Conservation (phyloP, 2,329 filamentous ascomycete genomes). For the Diaporthe vexans region DNA sequence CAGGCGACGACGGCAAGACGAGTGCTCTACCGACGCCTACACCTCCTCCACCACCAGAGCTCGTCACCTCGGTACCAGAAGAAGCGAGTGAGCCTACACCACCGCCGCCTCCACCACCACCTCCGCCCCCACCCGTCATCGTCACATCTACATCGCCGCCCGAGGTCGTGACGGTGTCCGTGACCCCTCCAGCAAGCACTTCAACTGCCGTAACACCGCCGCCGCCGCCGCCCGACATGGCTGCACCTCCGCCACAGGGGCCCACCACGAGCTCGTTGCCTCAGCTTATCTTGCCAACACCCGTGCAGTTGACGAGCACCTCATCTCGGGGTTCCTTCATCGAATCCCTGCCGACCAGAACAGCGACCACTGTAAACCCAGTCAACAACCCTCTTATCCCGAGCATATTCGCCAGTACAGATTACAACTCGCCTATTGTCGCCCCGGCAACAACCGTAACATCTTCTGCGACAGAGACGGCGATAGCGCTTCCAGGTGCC, state of each 20-base stretch:
- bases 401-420: constrained; percentile 1
- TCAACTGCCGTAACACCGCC: neutral
- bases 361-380: neutral
- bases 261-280: neutral
- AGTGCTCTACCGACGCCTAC: neutral
- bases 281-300: neutral
- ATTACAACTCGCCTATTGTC: neutral
- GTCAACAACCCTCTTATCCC: constrained; percentile 1
- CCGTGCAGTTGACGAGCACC: neutral
- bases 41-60: neutral
- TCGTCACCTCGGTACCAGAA: constrained; percentile 1
- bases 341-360: constrained; percentile 6
- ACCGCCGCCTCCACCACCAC: neutral
- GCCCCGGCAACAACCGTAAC: neutral
- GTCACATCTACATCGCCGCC: neutral
- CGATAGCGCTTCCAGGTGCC: neutral
- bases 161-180: neutral
- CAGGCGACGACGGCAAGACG: neutral
- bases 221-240: neutral
- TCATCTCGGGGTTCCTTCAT: constrained; percentile 6
- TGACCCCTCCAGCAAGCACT: neutral
- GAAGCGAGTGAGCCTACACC: neutral
- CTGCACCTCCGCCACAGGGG: neutral
- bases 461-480: neutral
- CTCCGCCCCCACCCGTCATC: neutral